phyloP scores from a whole-genome alignment of 495 filamentous ascomycete genomes.

The Trypethelium eluteriae region DNA sequence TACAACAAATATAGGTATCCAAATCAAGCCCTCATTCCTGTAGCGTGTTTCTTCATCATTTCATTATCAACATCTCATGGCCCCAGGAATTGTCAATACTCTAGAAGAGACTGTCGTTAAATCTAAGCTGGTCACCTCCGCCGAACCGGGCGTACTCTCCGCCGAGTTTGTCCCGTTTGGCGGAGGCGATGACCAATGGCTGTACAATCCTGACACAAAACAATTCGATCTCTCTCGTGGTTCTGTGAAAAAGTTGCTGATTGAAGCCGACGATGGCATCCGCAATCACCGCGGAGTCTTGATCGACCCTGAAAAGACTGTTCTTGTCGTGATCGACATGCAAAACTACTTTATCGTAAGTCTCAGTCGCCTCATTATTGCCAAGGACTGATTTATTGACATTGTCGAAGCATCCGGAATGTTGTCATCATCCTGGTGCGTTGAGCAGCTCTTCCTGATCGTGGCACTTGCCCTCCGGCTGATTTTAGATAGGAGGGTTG shows the following conservation, averaged over 20 bases:
- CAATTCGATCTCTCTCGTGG: constrained; percentile 30
- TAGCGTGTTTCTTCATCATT: neutral
- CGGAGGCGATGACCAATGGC: constrained; percentile 28
- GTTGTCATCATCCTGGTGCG: constrained; percentile 4
- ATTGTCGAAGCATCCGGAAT: neutral
- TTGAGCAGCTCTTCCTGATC: neutral
- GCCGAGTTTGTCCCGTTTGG: constrained; percentile 18
- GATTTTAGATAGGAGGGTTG: constrained; percentile 9
- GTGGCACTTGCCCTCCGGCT: neutral
- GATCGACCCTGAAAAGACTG: constrained; percentile 26
- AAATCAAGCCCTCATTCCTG: neutral
- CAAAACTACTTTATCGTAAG: constrained; percentile 27
- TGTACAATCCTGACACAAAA: constrained; percentile 25
- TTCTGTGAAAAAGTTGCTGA: constrained; percentile 19
- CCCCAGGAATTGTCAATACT: constrained; percentile 6
- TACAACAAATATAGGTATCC: neutral
- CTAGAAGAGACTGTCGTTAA: neutral
- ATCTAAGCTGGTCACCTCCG: neutral
- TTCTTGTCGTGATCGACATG: constrained; percentile 28
- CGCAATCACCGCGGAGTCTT: constrained; percentile 29
- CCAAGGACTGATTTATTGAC: neutral
- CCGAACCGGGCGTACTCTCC: neutral
- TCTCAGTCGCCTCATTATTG: neutral
- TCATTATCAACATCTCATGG: constrained; percentile 1
- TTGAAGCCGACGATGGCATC: constrained; percentile 29